Base-by-base conservation (phyloP, 495 filamentous ascomycete genomes). In the Trichoderma erinaceum region DNA sequence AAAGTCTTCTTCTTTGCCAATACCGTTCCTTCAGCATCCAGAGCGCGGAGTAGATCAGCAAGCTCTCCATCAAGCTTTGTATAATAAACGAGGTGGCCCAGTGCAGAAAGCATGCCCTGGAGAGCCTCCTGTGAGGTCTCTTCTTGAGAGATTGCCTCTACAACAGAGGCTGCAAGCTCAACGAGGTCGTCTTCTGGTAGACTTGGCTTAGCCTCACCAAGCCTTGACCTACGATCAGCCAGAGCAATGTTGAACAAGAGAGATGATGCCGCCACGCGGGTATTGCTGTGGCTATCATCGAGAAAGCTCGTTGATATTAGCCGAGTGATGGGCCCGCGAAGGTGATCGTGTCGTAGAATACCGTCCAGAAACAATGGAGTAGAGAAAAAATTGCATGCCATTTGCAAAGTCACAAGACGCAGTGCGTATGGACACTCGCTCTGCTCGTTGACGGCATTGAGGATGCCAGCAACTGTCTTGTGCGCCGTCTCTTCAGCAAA, bases 161-260 rank as follows among this genome's bases (percentile, higher is more conserved):
- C 75, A 41, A 93, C 71, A 16, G 89, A 87, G 0, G 91, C 92
- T 1, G 87, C 83, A 4, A 97, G 80, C 73, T 95, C 92, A 27
- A 96, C 85, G 73, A 93, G 89, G 66, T 88, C 84, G 11, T 80
- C 84, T 67, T 91, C 89, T 0, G 85, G 73, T 4, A 97, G 75
- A 0, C 80, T 78, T 41, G 93, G 89, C 3, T 81, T 76, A 4
- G 83, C 74, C 10, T 84, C 81, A 21, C 84, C 81, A 21, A 82
- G 81, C 29, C 92, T 85, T 46, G 84, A 78, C 63, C 84, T 84
- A 73, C 88, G 87, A 71, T 93, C 92, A 11, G 87, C 82, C 11
- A 84, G 76, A 0, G 92, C 85, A 4, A 98, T 75, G 68, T 97
- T 97, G 77, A 93, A 93, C 1, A 90, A 85, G n/a, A 97, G 78